Percentiles rank a stretch among this genome's conserved stretches.
Evolutionary conservation across 768 basidiomycete species (phyloP).

Genomic region (Chalciporus pseudorubinellus): DNA sequence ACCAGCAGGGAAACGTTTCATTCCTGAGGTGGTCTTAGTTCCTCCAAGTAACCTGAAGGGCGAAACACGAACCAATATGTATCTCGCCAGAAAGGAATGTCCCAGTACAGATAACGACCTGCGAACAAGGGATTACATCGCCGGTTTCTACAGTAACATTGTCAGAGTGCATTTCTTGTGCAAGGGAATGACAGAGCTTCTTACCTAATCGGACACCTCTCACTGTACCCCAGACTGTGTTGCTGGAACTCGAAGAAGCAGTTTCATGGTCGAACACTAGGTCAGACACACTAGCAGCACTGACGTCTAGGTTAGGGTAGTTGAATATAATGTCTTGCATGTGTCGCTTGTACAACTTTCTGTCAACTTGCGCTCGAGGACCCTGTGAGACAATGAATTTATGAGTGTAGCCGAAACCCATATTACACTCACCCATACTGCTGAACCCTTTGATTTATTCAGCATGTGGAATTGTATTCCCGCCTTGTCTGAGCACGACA

Average conservation of each 20-base stretch:
- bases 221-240: slow-evolving; percentile 49
- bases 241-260: slow-evolving; percentile 23
- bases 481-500: slow-evolving; percentile 60
- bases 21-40: slow-evolving; percentile 38
- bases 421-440: slow-evolving; percentile 73
- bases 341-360: slow-evolving; percentile 75
- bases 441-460: slow-evolving; percentile 82
- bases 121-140: slow-evolving; percentile 70
- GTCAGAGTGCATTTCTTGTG: not conserved
- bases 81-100: slow-evolving; percentile 92
- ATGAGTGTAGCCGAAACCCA: no score
- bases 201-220: slow-evolving; percentile 68
- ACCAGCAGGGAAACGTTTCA: slow-evolving; percentile 76
- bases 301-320: slow-evolving; percentile 69
- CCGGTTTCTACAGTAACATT: slow-evolving; percentile 54
- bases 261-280: slow-evolving; percentile 58
- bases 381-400: slow-evolving; percentile 46
- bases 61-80: slow-evolving; percentile 62
- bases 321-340: slow-evolving; percentile 70
- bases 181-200: slow-evolving; percentile 4
- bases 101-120: slow-evolving; percentile 87
- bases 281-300: slow-evolving; percentile 75
- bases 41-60: not conserved
- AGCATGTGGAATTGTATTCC: slow-evolving; percentile 88
- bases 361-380: slow-evolving; percentile 85